phyloP scores from a whole-genome alignment of 2,329 filamentous ascomycete genomes.

The Calonectria montana region DNA sequence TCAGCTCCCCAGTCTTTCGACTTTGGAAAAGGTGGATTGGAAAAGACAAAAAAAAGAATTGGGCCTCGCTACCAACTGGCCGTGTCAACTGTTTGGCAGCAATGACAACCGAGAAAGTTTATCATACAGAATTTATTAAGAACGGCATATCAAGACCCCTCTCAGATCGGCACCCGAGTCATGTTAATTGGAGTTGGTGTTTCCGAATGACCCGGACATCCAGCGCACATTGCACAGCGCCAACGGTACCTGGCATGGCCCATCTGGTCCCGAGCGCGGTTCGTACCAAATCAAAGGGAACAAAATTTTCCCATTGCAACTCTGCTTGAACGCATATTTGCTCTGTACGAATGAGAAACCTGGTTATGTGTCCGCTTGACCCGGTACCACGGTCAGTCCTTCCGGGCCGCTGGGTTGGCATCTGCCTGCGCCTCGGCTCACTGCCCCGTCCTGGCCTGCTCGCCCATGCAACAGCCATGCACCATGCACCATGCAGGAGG shows the following conservation, averaged over 20 bases:
- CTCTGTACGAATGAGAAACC: conserved; percentile 20
- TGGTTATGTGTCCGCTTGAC: conserved; percentile 22
- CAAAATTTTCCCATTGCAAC: conserved; percentile 3
- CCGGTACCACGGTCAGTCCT: conserved; percentile 33
- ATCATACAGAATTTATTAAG: background rate
- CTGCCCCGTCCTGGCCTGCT: conserved; percentile 15
- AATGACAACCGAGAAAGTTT: background rate
- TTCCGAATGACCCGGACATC: background rate
- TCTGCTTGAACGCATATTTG: conserved; percentile 6
- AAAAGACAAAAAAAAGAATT: background rate
- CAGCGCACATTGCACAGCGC: background rate
- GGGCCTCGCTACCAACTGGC: background rate
- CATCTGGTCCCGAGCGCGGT: background rate
- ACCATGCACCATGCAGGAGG: conserved; percentile 42
- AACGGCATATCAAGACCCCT: background rate
- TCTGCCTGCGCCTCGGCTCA: conserved; percentile 30
- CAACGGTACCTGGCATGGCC: background rate
- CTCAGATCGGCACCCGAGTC: background rate
- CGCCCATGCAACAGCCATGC: conserved; percentile 24
- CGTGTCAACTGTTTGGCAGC: background rate
- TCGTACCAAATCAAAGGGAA: conserved; percentile 2
- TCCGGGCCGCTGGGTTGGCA: conserved; percentile 37
- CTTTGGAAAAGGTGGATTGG: background rate
- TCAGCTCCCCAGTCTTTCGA: background rate
- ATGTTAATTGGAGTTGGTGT: background rate